These are phyloP conservation scores for Ophiostoma sp. DNA, from an alignment of 2,329 filamentous ascomycete genomes.

Conservation along the genomic window DNA sequence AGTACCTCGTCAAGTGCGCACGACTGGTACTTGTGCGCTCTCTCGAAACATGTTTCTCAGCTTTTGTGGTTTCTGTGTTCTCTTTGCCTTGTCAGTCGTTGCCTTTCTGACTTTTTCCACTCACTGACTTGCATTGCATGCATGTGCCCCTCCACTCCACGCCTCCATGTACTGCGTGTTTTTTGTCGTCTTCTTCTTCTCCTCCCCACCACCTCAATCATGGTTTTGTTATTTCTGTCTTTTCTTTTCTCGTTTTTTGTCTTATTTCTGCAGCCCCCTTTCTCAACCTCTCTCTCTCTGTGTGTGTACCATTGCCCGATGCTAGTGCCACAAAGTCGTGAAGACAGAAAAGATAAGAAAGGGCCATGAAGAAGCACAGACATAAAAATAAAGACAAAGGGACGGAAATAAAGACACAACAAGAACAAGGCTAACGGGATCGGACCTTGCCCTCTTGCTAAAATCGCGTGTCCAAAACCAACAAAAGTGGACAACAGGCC, in stretches of 20 bases:
- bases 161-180: neutral
- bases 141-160: neutral
- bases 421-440: constrained; percentile 5
- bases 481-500: neutral
- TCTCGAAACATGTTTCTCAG: neutral
- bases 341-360: neutral
- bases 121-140: neutral
- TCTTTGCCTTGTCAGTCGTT: neutral
- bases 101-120: constrained; percentile 1
- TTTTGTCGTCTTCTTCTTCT: neutral
- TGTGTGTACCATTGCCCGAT: neutral
- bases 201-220: neutral
- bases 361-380: neutral
- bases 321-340: neutral
- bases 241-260: neutral
- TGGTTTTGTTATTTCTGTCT: neutral
- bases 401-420: neutral
- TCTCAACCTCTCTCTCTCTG: neutral
- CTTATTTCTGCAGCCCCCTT: neutral
- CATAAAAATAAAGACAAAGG: neutral
- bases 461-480: constrained; percentile 8
- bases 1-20: neutral
- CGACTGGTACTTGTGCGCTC: neutral
- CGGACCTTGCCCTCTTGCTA: constrained; percentile 7
- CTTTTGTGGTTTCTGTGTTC: neutral